Evolutionary conservation across 331 rosid genomes (phyloP).

Genomic region (Prunus yedoensis): DNA sequence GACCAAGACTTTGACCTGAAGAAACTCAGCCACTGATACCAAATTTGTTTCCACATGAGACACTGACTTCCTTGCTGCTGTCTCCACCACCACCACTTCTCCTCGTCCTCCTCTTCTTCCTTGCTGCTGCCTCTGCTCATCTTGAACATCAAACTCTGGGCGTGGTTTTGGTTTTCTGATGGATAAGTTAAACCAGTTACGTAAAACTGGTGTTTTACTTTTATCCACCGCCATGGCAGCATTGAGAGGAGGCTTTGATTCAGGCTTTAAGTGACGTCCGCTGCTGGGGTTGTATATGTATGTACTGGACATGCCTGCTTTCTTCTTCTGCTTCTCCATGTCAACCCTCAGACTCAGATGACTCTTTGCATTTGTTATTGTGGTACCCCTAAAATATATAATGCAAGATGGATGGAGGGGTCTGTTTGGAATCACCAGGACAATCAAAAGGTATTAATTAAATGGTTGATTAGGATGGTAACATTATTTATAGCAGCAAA

Average conservation of each 20-base stretch:
- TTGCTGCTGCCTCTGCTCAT: not conserved
- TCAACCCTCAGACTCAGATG: not conserved
- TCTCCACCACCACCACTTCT: constrained; percentile 10
- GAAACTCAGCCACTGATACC: constrained; percentile 59
- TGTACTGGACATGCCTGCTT: constrained; percentile 50
- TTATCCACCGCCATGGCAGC: constrained; percentile 22
- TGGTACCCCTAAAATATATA: constrained; percentile 24
- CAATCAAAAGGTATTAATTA: constrained; percentile 41
- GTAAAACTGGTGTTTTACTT: constrained; percentile 27
- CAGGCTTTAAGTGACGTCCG: constrained; percentile 42
- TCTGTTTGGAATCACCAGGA: constrained; percentile 46
- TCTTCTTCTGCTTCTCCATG: constrained; percentile 53
- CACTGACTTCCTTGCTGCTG: constrained; percentile 74
- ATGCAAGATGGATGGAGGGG: constrained; percentile 17
- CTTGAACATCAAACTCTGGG: not conserved
- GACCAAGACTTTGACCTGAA: constrained; percentile 80
- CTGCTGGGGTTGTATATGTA: constrained; percentile 47
- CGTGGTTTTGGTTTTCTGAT: constrained; percentile 39
- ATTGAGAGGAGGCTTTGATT: constrained; percentile 4
- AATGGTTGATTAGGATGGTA: constrained; percentile 34
- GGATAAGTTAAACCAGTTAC: constrained; percentile 44
- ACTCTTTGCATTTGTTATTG: constrained; percentile 4
- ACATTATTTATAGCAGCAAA: constrained; percentile 39
- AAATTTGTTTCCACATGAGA: constrained; percentile 75
- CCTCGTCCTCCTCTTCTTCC: constrained; percentile 2